Conservation (phyloP, 2,329 filamentous ascomycete genomes). For the Aphanocladium album region DNA sequence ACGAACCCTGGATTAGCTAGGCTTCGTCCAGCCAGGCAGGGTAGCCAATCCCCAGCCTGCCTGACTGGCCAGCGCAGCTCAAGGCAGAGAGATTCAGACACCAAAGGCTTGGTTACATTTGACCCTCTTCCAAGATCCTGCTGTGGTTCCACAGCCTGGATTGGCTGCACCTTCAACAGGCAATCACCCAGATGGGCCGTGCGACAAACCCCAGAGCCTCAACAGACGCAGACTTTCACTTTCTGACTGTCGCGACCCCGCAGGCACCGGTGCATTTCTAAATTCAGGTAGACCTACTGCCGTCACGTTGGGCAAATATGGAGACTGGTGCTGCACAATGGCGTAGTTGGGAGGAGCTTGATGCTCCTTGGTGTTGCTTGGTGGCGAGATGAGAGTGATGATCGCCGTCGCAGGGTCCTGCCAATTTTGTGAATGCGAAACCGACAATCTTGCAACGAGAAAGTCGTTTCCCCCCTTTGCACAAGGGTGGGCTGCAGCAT, state of each 20-base stretch:
- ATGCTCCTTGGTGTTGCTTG: neutral
- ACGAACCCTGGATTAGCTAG: slow-evolving; percentile 5
- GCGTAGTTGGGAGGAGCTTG: neutral
- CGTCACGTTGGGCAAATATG: slow-evolving; percentile 1
- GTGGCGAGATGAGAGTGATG: neutral
- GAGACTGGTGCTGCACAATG: slow-evolving; percentile 6
- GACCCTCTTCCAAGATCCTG: slow-evolving; percentile 16
- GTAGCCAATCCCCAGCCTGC: neutral
- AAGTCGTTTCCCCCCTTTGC: neutral
- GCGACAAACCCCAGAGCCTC: slow-evolving; percentile 9
- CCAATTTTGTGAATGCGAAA: neutral
- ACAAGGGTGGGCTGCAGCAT: neutral
- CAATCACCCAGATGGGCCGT: slow-evolving; percentile 4
- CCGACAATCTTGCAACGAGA: neutral
- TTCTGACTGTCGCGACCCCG: neutral
- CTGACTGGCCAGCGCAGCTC: neutral
- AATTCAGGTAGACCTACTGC: neutral
- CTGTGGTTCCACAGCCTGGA: neutral
- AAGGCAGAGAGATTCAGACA: neutral
- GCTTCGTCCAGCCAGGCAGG: neutral
- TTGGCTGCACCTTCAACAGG: neutral
- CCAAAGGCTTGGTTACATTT: neutral
- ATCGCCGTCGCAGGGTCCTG: slow-evolving; percentile 11
- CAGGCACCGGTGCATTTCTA: neutral
- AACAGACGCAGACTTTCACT: neutral